Conservation (phyloP, 2,329 filamentous ascomycete species). For the Fusarium albosuccineum region DNA sequence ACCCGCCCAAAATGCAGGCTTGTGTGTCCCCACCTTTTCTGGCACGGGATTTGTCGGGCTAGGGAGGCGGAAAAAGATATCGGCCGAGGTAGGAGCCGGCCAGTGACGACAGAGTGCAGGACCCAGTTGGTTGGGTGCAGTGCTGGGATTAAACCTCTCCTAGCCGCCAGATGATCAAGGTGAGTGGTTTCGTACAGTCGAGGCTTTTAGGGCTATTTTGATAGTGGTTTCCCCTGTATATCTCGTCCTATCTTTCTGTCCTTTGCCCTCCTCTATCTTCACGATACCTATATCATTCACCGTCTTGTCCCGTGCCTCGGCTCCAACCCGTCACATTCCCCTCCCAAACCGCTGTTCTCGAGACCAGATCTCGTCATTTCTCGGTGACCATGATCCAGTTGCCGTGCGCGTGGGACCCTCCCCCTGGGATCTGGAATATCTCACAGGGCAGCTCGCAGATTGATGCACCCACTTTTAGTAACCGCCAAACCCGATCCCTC, state of each 20-base stretch:
- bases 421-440: constrained; percentile 8
- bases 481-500: constrained; percentile 34
- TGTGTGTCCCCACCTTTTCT: constrained; percentile 28
- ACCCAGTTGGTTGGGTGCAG: neutral
- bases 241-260: neutral
- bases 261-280: neutral
- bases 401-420: constrained; percentile 11
- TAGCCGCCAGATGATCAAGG: constrained; percentile 13
- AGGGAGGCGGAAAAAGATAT: constrained; percentile 38
- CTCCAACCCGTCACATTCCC: constrained; percentile 7
- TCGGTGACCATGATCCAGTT: constrained; percentile 37
- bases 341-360: constrained; percentile 24
- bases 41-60: constrained; percentile 48
- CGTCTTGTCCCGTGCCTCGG: constrained; percentile 1
- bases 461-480: constrained; percentile 36
- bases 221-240: neutral
- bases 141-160: constrained; percentile 22
- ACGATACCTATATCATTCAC: neutral
- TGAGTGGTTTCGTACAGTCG: neutral
- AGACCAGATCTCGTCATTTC: constrained; percentile 31
- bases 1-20: constrained; percentile 21
- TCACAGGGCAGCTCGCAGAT: constrained; percentile 13
- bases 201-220: too few relatives aligned
- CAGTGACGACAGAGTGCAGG: constrained; percentile 38
- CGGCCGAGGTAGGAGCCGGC: constrained; percentile 34